Conservation (phyloP, 2,329 filamentous ascomycete species). For the Aureobasidium sp. region DNA sequence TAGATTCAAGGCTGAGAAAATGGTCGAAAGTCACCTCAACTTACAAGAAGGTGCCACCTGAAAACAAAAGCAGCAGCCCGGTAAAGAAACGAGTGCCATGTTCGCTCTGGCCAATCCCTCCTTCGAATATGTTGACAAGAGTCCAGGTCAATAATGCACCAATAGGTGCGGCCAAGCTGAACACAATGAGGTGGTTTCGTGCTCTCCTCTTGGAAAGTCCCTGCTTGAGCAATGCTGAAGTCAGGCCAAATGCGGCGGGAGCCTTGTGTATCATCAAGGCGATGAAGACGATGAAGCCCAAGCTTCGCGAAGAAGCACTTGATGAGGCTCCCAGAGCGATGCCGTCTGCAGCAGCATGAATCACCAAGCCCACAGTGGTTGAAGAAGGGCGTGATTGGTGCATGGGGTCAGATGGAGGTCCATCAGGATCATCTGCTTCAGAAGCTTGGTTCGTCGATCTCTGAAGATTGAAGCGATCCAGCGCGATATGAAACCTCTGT, state of each 20-base stretch:
- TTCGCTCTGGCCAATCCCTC: constrained; percentile 52
- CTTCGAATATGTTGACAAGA: constrained; percentile 65
- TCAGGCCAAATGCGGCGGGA: constrained; percentile 89
- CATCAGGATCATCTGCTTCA: constrained; percentile 23
- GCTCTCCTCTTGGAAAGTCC: constrained; percentile 82
- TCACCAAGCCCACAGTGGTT: constrained; percentile 84
- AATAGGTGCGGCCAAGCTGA: constrained; percentile 81
- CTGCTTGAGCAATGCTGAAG: constrained; percentile 81
- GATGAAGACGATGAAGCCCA: constrained; percentile 88
- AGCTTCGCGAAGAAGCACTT: constrained; percentile 55
- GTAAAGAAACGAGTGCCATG: constrained; percentile 72
- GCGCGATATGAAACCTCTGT: constrained; percentile 74
- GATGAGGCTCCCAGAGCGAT: constrained; percentile 90
- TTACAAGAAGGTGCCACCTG: constrained; percentile 90
- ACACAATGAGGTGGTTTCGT: constrained; percentile 77
- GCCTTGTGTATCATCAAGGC: constrained; percentile 98
- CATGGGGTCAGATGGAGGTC: constrained; percentile 34
- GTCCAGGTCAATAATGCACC: constrained; percentile 81
- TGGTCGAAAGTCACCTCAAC: constrained; percentile 28
- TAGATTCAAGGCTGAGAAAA: constrained; percentile 5
- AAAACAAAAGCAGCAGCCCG: constrained; percentile 89
- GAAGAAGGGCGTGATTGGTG: constrained; percentile 30
- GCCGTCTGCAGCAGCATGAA: constrained; percentile 89
- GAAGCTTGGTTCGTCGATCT: constrained; percentile 8
- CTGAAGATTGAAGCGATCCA: constrained; percentile 47